These are phyloP conservation scores for Tetrapisispora namnaoensis DNA, from an alignment of 805 yeast species.

Conservation along the genomic window DNA sequence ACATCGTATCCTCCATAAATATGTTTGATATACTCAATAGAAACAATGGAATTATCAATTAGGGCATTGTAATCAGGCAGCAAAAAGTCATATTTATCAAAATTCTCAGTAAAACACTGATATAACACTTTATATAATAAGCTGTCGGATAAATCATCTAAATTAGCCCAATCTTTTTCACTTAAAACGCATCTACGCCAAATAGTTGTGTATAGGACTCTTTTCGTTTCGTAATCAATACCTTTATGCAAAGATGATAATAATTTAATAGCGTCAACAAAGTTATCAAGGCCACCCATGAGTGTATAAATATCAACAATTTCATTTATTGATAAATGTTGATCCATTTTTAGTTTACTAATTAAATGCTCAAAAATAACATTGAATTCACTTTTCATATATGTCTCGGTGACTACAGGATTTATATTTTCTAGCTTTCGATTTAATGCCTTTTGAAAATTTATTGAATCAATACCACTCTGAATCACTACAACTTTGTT, in stretches of 20 bases:
- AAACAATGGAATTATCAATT: conserved; percentile 2
- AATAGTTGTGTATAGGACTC: conserved; percentile 29
- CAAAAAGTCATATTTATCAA: conserved; percentile 20
- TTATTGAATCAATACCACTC: conserved; percentile 37
- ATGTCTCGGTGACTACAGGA: conserved; percentile 17
- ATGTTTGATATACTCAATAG: conserved; percentile 1
- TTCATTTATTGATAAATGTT: conserved; percentile 35
- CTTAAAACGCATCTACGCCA: conserved; percentile 52
- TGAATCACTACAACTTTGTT: conserved; percentile 36
- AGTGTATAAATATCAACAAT: conserved; percentile 45
- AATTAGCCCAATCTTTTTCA: conserved; percentile 38
- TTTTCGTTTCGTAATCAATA: conserved; percentile 26
- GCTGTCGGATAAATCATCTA: conserved; percentile 37
- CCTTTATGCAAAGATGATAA: conserved; percentile 31
- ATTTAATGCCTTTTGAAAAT: conserved; percentile 38
- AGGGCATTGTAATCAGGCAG: conserved; percentile 22
- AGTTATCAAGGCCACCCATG: conserved; percentile 31
- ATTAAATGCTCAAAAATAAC: conserved; percentile 17
- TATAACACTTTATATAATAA: conserved; percentile 38
- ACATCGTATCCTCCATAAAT: conserved; percentile 9
- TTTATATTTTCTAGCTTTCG: conserved; percentile 21
- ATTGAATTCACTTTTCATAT: conserved; percentile 14
- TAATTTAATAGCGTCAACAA: conserved; percentile 41
- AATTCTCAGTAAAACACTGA: conserved; percentile 27
- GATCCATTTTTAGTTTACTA: conserved; percentile 22